These are phyloP conservation scores for Mucor indicus DNA, from an alignment of 371 early-diverging fungal genomes.

Conservation along the genomic window DNA sequence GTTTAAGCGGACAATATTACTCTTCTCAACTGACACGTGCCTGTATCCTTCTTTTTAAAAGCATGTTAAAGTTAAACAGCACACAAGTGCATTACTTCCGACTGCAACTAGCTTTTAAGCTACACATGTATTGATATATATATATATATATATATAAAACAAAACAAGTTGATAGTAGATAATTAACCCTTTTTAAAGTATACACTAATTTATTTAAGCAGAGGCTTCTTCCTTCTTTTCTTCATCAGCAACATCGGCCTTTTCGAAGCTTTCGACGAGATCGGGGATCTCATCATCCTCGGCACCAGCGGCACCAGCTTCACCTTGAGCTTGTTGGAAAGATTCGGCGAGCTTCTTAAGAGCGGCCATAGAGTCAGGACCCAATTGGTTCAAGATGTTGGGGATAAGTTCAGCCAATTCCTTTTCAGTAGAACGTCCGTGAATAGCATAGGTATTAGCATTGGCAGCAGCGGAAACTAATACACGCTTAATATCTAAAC, in stretches of 20 bases:
- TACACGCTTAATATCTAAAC: too few relatives aligned
- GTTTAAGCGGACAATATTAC: too few relatives aligned
- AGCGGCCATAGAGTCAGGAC: slow-evolving; percentile 88
- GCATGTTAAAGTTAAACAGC: too few relatives aligned
- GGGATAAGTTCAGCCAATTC: slow-evolving; percentile 90
- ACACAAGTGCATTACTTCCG: too few relatives aligned
- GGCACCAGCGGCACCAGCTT: slow-evolving; percentile 41
- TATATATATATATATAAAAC: too few relatives aligned
- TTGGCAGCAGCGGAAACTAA: slow-evolving; percentile 81
- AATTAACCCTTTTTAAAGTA: too few relatives aligned
- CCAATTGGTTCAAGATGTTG: slow-evolving; percentile 93
- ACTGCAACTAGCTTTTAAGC: too few relatives aligned
- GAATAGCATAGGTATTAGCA: slow-evolving; percentile 91
- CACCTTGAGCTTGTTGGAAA: slow-evolving; percentile 67
- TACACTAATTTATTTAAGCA: slow-evolving; percentile 19
- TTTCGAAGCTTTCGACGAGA: slow-evolving; percentile 63
- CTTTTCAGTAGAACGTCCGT: slow-evolving; percentile 86
- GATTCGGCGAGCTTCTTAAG: slow-evolving; percentile 87
- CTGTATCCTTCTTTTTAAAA: too few relatives aligned
- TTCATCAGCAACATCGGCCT: slow-evolving; percentile 46
- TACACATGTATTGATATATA: too few relatives aligned
- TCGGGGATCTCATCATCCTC: slow-evolving; percentile 77
- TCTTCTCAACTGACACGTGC: too few relatives aligned
- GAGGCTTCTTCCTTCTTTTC: slow-evolving; percentile 24
- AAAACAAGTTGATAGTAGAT: too few relatives aligned